A percentile compares a stretch with the other conserved stretches of the same genome.
These are phyloP conservation scores for Agrocybe chaxingu DNA, from an alignment of 768 basidiomycete genomes.

Conservation along the genomic window DNA sequence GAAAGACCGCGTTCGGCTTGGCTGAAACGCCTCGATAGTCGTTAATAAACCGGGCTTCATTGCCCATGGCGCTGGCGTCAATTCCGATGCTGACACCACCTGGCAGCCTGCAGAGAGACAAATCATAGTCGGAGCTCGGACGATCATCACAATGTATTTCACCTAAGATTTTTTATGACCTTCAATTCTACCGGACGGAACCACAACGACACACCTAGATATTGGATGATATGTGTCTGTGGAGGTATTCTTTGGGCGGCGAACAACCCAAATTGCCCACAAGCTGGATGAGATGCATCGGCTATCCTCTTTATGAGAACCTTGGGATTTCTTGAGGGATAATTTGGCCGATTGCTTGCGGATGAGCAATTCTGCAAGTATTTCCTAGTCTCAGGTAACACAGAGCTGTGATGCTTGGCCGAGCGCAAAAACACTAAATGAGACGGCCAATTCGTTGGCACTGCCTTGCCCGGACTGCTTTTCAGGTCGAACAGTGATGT, in stretches of 20 bases:
- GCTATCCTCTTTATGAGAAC: constrained; percentile 60
- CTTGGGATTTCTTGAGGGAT: constrained; percentile 17
- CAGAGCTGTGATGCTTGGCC: constrained; percentile 27
- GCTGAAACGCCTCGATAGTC: constrained; percentile 79
- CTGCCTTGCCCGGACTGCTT: neutral
- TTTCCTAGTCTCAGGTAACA: constrained; percentile 38
- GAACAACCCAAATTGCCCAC: constrained; percentile 80
- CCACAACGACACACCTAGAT: constrained; percentile 40
- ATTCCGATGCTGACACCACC: constrained; percentile 66
- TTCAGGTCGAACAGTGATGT: too few species aligned
- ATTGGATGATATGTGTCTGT: constrained; percentile 70
- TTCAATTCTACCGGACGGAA: neutral
- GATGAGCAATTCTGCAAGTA: constrained; percentile 30
- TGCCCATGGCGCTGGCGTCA: constrained; percentile 75
- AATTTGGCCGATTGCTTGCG: constrained; percentile 5
- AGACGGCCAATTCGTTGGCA: constrained; percentile 16
- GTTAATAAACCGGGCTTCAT: constrained; percentile 87
- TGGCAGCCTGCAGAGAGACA: constrained; percentile 66
- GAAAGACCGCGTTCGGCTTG: constrained; percentile 71
- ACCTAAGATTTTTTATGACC: constrained; percentile 34
- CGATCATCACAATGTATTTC: constrained; percentile 81
- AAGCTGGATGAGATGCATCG: constrained; percentile 64
- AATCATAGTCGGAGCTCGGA: constrained; percentile 79
- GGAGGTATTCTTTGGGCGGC: constrained; percentile 68
- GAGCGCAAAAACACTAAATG: too few species aligned